Evolutionary conservation across 2,329 filamentous ascomycete species (phyloP).

Genomic region (Colletotrichum simmondsii): DNA sequence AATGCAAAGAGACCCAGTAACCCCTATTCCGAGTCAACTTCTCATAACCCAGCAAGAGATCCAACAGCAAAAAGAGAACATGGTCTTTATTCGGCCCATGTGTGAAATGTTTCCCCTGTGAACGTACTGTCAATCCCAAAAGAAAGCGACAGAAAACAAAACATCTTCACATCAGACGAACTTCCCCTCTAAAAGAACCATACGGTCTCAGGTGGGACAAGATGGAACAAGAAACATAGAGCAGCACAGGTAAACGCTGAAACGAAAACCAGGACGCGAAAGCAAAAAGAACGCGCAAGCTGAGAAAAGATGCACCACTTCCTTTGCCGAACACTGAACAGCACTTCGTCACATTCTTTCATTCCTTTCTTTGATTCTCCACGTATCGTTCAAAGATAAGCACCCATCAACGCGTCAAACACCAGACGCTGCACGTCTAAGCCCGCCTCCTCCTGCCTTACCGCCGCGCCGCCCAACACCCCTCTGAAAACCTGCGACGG

Average conservation of each 20-base stretch:
- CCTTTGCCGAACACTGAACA: background rate
- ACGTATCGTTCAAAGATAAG: background rate
- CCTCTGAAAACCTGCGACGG: background rate
- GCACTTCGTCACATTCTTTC: background rate
- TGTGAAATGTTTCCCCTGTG: background rate
- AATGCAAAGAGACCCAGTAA: background rate
- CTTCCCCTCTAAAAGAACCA: background rate
- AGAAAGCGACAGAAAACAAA: background rate
- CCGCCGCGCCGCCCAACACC: no score
- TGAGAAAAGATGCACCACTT: background rate
- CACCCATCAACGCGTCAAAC: background rate
- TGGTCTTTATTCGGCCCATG: background rate
- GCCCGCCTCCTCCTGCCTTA: background rate
- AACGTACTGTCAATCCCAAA: background rate
- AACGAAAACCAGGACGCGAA: background rate
- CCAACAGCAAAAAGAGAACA: background rate
- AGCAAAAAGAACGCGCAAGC: background rate
- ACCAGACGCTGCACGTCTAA: background rate
- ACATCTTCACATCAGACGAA: slow-evolving; percentile 4
- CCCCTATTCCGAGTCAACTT: no score
- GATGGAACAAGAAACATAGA: background rate
- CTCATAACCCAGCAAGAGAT: background rate
- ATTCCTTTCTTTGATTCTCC: background rate
- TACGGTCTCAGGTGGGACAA: background rate
- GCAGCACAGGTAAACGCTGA: no score